Evolutionary conservation across 306 rosid species (phyloP).

Genomic region (Datisca glomerata): DNA sequence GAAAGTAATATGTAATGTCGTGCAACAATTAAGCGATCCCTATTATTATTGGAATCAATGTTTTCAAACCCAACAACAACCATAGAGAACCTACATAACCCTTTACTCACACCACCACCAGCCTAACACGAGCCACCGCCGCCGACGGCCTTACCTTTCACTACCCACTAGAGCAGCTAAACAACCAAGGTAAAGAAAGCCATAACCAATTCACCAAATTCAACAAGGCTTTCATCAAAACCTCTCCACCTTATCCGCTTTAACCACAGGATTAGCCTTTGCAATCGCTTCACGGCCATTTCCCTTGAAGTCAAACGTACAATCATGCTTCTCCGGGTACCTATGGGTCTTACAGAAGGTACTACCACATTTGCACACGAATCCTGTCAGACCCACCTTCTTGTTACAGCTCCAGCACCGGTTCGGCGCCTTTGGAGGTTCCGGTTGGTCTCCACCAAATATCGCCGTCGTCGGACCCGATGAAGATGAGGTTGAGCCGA

Average conservation of each 20-base stretch:
- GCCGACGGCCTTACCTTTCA: too few species aligned
- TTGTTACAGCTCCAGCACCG: conserved; percentile 41
- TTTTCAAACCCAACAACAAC: too few species aligned
- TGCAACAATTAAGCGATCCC: too few species aligned
- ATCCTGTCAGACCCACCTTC: conserved; percentile 43
- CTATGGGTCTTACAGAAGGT: conserved; percentile 45
- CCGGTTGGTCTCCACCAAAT: not conserved
- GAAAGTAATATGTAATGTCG: too few species aligned
- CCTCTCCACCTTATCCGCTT: conserved; percentile 29
- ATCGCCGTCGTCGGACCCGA: not conserved
- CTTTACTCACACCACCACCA: too few species aligned
- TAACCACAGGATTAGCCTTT: conserved; percentile 37
- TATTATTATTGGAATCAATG: too few species aligned
- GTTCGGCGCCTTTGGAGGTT: conserved; percentile 10
- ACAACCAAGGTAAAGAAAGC: too few species aligned
- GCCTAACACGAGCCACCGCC: too few species aligned
- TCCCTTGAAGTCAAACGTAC: conserved; percentile 31
- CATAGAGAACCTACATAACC: too few species aligned
- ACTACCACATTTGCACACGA: conserved; percentile 43
- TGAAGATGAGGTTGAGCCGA: not conserved
- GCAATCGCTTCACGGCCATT: conserved; percentile 34
- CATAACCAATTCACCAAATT: conserved; percentile 1
- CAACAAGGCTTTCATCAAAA: conserved; percentile 3
- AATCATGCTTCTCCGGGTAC: conserved; percentile 44
- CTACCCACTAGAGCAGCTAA: too few species aligned